Evolutionary conservation across 129 eudicot species (phyloP), one percentile per base, ranked within the genome.

Genomic region (Oenanthe sinensis): DNA sequence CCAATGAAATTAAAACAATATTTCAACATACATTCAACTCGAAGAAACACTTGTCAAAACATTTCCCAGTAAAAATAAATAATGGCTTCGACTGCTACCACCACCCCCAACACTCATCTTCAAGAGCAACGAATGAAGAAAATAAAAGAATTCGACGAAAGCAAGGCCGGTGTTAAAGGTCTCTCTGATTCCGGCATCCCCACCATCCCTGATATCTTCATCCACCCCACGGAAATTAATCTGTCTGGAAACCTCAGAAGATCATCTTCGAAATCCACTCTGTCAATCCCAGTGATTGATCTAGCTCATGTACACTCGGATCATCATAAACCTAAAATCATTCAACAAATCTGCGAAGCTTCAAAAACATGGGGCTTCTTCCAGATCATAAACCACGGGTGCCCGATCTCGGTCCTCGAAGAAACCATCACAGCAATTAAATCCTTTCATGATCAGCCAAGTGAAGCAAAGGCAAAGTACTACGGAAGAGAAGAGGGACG

Each of bases 121-220:
- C 28, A 22, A 55, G 82, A 78, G 19, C 58, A 78, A 16, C 60
- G 84, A 6, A 9, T 78, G 79, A 62, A 78, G 26, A 74, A 47
- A 14, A 50, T 83, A 22, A 74, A 83, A 45, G 82, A 74, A 9
- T 83, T 83, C 33, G 85, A 83, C 33, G 79, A 78, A 24, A 43
- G 76, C 36, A 83, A 74, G 68, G 76, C 68, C 50, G 85, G 85
- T 28, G 85, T 83, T 33, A 83, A 83, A 74, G 82, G 85, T 17
- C 77, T 83, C 11, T 73, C 79, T 42, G 85, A 83, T 30, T 74
- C 79, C 47, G 85, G 85, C 37, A 36, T 78, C 70, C 73, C 82
- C 24, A 62, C 75, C 70, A 83, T 83, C 44, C 85, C 85, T 6
- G 36, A 71, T 4, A 19, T 83, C 63, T 83, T 83, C 82, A 47